Evolutionary conservation across 2,329 filamentous ascomycete genomes (phyloP).

Genomic region (Colletotrichum kahawae): DNA sequence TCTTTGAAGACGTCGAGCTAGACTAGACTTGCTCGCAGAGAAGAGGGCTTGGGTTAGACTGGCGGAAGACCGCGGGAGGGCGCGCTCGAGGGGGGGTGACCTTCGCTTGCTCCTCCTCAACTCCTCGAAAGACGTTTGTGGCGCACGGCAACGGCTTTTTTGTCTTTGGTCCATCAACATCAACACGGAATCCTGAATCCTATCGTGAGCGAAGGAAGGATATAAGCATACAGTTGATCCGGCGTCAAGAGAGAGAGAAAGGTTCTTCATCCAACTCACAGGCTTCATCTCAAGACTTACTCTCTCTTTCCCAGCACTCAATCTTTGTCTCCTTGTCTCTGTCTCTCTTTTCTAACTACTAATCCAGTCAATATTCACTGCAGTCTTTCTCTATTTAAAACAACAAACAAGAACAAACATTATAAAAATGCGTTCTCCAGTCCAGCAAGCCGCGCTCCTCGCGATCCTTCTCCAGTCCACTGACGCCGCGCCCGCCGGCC

Average conservation of each 20-base stretch:
- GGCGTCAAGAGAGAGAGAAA: no score
- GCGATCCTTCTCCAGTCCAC: background rate
- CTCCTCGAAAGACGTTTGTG: background rate
- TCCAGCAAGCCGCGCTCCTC: background rate
- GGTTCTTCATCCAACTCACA: background rate
- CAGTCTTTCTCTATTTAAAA: background rate
- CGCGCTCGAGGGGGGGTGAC: background rate
- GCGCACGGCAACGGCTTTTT: background rate
- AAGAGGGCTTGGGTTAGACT: background rate
- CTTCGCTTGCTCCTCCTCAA: background rate
- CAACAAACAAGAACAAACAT: background rate
- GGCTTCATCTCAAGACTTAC: background rate
- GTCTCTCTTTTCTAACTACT: background rate
- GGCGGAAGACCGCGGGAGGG: background rate
- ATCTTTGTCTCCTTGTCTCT: background rate
- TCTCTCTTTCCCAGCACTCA: background rate
- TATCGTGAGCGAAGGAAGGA: background rate
- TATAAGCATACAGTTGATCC: background rate
- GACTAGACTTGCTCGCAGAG: background rate
- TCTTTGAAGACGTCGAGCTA: background rate
- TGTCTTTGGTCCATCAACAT: background rate
- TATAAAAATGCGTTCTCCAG: background rate
- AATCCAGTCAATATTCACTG: background rate
- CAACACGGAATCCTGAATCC: background rate
- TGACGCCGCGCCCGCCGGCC: constrained; percentile 1